Evolutionary conservation across 495 filamentous ascomycete species (phyloP).

Genomic region (Penicillium silybi): DNA sequence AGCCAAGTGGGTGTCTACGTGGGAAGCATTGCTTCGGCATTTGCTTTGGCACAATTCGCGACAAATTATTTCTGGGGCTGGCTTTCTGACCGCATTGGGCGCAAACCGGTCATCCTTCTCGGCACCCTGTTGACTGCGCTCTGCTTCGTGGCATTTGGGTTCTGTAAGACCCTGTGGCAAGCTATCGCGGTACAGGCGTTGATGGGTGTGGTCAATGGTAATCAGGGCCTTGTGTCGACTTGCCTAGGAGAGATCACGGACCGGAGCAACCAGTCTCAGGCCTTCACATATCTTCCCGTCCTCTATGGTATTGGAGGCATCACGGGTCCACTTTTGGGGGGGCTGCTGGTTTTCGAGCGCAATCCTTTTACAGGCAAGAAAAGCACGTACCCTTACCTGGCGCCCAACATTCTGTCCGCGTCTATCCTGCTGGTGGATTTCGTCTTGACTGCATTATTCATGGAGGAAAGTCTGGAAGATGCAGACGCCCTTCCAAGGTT

Average conservation of each 20-base stretch:
- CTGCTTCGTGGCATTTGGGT: constrained; percentile 85
- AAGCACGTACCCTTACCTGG: constrained; percentile 75
- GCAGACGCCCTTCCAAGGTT: constrained; percentile 60
- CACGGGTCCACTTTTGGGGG: constrained; percentile 87
- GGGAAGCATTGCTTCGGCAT: constrained; percentile 81
- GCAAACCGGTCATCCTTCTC: constrained; percentile 87
- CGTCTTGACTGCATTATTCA: constrained; percentile 65
- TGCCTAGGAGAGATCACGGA: constrained; percentile 95
- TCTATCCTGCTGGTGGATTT: constrained; percentile 69
- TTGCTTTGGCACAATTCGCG: constrained; percentile 85
- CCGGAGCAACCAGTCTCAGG: constrained; percentile 83
- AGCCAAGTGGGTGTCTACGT: constrained; percentile 81
- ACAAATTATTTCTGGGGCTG: constrained; percentile 96
- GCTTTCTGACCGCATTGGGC: constrained; percentile 81
- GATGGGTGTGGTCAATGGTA: constrained; percentile 93
- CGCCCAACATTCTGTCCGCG: constrained; percentile 75
- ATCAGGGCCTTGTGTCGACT: constrained; percentile 82
- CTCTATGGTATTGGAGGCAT: constrained; percentile 92
- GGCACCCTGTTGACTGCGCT: constrained; percentile 76
- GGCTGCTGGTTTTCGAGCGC: constrained; percentile 62
- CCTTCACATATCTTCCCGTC: constrained; percentile 89
- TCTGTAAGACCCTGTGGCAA: constrained; percentile 77
- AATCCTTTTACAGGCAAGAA: constrained; percentile 50
- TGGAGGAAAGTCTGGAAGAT: constrained; percentile 86
- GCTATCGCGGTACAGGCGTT: constrained; percentile 78